Conservation (phyloP, 306 rosid genomes). For the Mimosa bimucronata region DNA sequence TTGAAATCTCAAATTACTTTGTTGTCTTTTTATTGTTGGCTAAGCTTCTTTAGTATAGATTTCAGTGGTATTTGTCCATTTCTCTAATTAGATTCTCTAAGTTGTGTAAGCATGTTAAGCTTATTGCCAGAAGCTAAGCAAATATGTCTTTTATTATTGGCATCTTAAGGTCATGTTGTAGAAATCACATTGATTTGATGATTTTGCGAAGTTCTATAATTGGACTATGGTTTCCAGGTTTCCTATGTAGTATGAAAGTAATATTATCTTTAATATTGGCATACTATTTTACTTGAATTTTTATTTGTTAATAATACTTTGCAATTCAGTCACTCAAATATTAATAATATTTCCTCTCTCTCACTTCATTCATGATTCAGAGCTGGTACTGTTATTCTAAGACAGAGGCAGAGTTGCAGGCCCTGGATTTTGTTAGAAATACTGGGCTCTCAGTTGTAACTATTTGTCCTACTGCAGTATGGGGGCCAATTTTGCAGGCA, state of each 20-base stretch:
- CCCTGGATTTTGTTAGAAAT: no score
- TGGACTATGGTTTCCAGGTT: not conserved
- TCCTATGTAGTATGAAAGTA: not conserved
- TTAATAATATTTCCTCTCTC: no score
- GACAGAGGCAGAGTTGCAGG: no score
- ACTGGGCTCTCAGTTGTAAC: no score
- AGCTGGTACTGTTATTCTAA: no score
- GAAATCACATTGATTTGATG: not conserved
- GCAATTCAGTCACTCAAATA: no score
- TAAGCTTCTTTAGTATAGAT: not conserved
- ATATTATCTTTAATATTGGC: no score
- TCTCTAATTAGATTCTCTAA: not conserved
- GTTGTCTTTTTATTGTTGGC: not conserved
- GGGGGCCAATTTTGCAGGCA: no score
- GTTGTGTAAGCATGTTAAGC: not conserved
- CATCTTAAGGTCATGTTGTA: not conserved
- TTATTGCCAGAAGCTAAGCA: not conserved
- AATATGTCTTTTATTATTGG: not conserved
- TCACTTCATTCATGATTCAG: no score
- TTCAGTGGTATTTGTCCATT: not conserved
- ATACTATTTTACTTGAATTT: no score
- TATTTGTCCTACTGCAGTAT: no score
- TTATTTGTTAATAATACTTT: no score
- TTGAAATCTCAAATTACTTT: constrained; percentile 1
- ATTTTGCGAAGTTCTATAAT: not conserved